Evolutionary conservation across 140 eudicot species (phyloP), one percentile per base, ranked within the genome.

Genomic region (Ambrosia hybrid): DNA sequence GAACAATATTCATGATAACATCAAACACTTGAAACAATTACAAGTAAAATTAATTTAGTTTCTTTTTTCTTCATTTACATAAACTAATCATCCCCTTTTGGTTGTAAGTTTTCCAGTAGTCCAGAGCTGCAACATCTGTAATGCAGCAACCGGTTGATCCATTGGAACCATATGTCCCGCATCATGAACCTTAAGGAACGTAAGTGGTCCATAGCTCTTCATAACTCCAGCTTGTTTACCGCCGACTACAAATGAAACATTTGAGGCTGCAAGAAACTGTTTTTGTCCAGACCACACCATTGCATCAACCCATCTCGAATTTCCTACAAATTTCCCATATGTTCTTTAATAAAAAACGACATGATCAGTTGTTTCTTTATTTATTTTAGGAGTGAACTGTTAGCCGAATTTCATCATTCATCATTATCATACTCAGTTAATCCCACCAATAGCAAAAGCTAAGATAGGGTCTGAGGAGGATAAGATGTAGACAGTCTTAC

Each of bases 131-230:
- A 91, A 78, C 97, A 91, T 91, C 52, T 85, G 85, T 36, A 88
- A 14, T 0, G 97, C 71, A 56, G 87, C 85, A 26, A 67, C 63
- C 4, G 96, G 96, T 75, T 86, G 93, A 84, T 89, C 96, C 92
- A 89, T 89, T 0, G 96, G 96, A 72, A 89, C 96, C 96, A 89
- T 81, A 46, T 89, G 96, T 37, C 96, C 96, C 0, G 96, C 90
- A 59, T 89, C 58, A 71, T 80, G 86, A 34, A 84, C 89, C 87
- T 87, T 90, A 30, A 90, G 89, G 79, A 90, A 87, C 4, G 75
- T 83, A 14, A 90, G 87, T 34, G 87, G 83, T 41, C 96, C 96
- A 34, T 85, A 65, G 80, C 76, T 84, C 78, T 90, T 85, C 55
- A 80, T 67, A 11, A 65, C 14, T 48, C 96, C 96, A 8, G 86